phyloP scores from a whole-genome alignment of 441 rosid genomes.

The Croton setiger region DNA sequence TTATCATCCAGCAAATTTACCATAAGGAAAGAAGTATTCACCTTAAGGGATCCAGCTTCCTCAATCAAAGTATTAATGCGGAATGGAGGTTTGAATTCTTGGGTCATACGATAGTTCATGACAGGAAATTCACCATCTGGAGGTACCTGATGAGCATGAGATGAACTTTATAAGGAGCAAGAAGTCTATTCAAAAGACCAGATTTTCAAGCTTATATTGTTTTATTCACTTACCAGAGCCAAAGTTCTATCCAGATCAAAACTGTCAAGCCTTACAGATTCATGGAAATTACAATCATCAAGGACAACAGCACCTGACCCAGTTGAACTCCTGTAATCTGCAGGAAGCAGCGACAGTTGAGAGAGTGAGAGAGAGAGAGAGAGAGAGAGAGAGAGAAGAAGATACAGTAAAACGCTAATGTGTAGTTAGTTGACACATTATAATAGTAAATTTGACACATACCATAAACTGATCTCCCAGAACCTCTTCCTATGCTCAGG shows the following conservation, averaged over 20 bases:
- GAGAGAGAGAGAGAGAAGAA: slow-evolving; percentile 2
- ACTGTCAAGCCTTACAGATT: slow-evolving; percentile 94
- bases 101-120: slow-evolving; percentile 99
- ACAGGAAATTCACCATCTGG: slow-evolving; percentile 99
- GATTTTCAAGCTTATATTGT: slow-evolving; percentile 7
- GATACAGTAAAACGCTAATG: neutral
- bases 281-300: slow-evolving; percentile 98
- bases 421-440: neutral
- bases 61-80: slow-evolving; percentile 89
- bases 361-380: slow-evolving; percentile 9
- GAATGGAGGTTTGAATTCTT: slow-evolving; percentile 98
- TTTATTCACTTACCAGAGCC: slow-evolving; percentile 68
- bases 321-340: slow-evolving; percentile 89
- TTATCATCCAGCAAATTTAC: neutral
- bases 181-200: slow-evolving; percentile 18
- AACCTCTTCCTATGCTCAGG: slow-evolving; percentile 77
- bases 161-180: slow-evolving; percentile 11
- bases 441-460: slow-evolving; percentile 20
- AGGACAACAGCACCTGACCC: slow-evolving; percentile 87
- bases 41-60: slow-evolving; percentile 94
- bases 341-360: slow-evolving; percentile 14
- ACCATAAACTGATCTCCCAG: slow-evolving; percentile 83
- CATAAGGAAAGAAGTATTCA: slow-evolving; percentile 19
- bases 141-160: slow-evolving; percentile 59
- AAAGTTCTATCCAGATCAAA: slow-evolving; percentile 88